Evolutionary conservation across 2,329 filamentous ascomycete genomes (phyloP).

Genomic region (Tolypocladium guangdongense): DNA sequence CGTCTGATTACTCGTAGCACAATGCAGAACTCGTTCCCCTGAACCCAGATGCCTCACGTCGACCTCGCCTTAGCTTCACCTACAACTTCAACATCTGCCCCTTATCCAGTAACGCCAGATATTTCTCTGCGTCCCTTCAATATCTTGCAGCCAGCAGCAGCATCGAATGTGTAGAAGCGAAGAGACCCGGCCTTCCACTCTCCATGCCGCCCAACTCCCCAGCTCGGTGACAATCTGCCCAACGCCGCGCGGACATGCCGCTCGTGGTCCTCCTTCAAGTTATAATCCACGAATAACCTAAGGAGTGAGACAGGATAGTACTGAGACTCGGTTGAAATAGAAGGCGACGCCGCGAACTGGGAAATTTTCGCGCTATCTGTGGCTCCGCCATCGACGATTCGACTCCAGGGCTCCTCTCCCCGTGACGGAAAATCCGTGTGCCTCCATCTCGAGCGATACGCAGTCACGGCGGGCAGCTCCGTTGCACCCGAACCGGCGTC

Average conservation of each 20-base stretch:
- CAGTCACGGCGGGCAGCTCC: constrained; percentile 1
- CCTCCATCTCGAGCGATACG: constrained; percentile 8
- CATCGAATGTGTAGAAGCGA: no score
- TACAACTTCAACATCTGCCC: no score
- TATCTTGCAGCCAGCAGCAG: no score
- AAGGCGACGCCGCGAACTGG: no score
- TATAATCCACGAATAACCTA: constrained; percentile 9
- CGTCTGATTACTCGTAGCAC: no score
- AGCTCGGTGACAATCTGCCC: constrained; percentile 2
- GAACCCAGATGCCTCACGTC: no score
- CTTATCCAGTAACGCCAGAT: no score
- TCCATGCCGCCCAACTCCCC: neutral
- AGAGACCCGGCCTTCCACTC: neutral
- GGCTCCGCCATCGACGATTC: neutral
- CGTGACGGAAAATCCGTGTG: constrained; percentile 5
- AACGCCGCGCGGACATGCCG: constrained; percentile 4
- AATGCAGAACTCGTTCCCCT: no score
- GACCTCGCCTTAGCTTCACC: no score
- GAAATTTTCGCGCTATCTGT: neutral
- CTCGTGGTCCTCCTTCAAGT: constrained; percentile 8
- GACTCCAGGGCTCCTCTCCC: constrained; percentile 1
- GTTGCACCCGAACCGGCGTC: constrained; percentile 10
- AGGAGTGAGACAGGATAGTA: no score
- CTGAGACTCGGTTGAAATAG: no score
- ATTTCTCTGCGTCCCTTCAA: no score